A percentile compares a stretch with the other conserved stretches of the same genome.
Conservation (phyloP, 768 basidiomycete species). For the Pleurotus citrinopileatus region DNA sequence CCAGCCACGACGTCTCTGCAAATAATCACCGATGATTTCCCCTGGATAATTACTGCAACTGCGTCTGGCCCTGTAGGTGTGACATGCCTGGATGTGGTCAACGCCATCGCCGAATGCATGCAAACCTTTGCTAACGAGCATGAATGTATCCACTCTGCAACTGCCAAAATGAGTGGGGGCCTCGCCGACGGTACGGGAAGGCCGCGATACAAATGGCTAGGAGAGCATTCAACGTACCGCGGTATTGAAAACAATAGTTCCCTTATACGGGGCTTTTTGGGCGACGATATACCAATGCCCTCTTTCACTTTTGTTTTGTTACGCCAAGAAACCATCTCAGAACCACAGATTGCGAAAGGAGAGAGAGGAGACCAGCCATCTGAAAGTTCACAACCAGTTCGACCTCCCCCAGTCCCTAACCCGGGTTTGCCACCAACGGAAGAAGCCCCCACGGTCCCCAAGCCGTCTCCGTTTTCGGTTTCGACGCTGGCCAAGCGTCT, state of each 20-base stretch:
- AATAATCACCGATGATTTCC: background rate
- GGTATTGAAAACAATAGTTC: background rate
- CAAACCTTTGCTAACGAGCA: conserved; percentile 1
- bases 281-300: background rate
- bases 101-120: conserved; percentile 5
- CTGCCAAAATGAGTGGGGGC: too few species aligned
- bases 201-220: conserved; percentile 1
- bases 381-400: background rate
- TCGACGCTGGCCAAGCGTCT: too few species aligned
- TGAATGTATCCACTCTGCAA: background rate
- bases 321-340: background rate
- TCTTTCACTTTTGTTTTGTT: conserved; percentile 2
- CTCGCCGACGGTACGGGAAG: too few species aligned
- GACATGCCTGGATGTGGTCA: conserved; percentile 2
- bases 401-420: background rate
- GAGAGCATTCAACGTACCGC: background rate
- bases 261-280: background rate
- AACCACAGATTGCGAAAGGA: background rate
- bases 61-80: background rate
- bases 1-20: background rate
- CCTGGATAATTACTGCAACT: conserved; percentile 2
- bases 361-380: background rate
- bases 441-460: background rate
- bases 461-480: too few species aligned
- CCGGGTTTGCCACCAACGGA: too few species aligned